Evolutionary conservation across 2,329 filamentous ascomycete genomes (phyloP).

Genomic region (Colletotrichum somersetense): DNA sequence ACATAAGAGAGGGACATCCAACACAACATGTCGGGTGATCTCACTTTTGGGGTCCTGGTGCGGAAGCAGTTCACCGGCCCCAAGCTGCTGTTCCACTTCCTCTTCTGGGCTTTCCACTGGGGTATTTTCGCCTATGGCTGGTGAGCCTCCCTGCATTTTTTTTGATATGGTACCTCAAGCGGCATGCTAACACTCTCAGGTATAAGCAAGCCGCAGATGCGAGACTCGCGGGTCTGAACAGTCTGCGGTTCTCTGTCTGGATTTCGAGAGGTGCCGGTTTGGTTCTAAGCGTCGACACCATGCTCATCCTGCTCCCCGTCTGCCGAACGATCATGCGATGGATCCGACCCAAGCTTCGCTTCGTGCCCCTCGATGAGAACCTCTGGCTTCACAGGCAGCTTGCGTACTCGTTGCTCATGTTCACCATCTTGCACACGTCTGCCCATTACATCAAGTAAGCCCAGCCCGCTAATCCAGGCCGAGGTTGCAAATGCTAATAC

Average conservation of each 20-base stretch:
- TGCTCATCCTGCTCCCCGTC: conserved; percentile 92
- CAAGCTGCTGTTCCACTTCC: conserved; percentile 82
- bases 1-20: conserved; percentile 43
- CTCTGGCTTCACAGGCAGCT: conserved; percentile 97
- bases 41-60: conserved; percentile 54
- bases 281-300: conserved; percentile 84
- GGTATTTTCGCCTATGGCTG: conserved; percentile 87
- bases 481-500: conserved; percentile 33
- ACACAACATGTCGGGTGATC: conserved; percentile 56
- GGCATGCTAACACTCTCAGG: conserved; percentile 64
- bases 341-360: conserved; percentile 87
- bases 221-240: conserved; percentile 82
- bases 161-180: neutral
- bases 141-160: conserved; percentile 63
- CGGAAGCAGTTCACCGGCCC: conserved; percentile 75
- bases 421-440: conserved; percentile 80
- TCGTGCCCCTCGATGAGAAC: conserved; percentile 94
- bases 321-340: conserved; percentile 90
- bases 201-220: conserved; percentile 79
- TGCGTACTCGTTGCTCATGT: conserved; percentile 89
- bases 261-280: conserved; percentile 93
- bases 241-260: conserved; percentile 90
- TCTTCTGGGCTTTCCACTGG: conserved; percentile 86
- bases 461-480: conserved; percentile 49
- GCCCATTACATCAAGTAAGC: conserved; percentile 94